A percentile compares a stretch with the other conserved stretches of the same genome.
These are phyloP conservation scores for Flaveria linearis DNA, from an alignment of 129 eudicot species.

Conservation along the genomic window DNA sequence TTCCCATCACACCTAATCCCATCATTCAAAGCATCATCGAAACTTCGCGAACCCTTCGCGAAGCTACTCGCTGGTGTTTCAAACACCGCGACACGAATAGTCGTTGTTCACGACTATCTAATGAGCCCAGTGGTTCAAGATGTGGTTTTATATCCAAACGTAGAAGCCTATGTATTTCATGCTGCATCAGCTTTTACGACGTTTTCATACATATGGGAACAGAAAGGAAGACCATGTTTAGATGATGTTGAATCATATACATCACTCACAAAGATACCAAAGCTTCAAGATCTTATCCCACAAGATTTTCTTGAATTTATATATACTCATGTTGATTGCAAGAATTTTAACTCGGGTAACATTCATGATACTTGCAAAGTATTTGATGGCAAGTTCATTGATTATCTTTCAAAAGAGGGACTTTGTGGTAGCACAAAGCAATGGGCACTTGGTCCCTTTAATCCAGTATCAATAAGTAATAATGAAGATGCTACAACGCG, in stretches of 20 bases:
- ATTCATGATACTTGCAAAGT: conserved; percentile 53
- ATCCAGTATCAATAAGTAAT: conserved; percentile 25
- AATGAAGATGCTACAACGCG: conserved; percentile 5
- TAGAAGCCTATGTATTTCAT: conserved; percentile 42
- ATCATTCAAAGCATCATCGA: conserved; percentile 28
- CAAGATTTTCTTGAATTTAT: conserved; percentile 30
- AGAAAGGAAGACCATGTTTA: conserved; percentile 37
- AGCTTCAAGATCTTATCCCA: conserved; percentile 26
- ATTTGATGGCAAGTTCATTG: conserved; percentile 48
- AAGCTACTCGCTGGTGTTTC: conserved; percentile 24
- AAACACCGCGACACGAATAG: conserved; percentile 16
- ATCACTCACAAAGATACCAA: conserved; percentile 34
- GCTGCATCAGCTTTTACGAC: conserved; percentile 40
- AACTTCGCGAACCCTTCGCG: conserved; percentile 44
- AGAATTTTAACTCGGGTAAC: conserved; percentile 36
- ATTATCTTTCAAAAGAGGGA: conserved; percentile 31
- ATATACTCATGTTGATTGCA: neutral
- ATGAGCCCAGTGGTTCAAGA: conserved; percentile 50
- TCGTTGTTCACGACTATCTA: conserved; percentile 49
- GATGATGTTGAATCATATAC: conserved; percentile 18
- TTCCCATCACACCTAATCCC: conserved; percentile 55
- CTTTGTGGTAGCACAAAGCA: conserved; percentile 33
- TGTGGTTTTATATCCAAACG: conserved; percentile 32
- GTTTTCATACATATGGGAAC: conserved; percentile 43
- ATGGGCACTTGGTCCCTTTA: conserved; percentile 56